phyloP scores from a whole-genome alignment of 805 yeast species.

The Ogataea wickerhamii region DNA sequence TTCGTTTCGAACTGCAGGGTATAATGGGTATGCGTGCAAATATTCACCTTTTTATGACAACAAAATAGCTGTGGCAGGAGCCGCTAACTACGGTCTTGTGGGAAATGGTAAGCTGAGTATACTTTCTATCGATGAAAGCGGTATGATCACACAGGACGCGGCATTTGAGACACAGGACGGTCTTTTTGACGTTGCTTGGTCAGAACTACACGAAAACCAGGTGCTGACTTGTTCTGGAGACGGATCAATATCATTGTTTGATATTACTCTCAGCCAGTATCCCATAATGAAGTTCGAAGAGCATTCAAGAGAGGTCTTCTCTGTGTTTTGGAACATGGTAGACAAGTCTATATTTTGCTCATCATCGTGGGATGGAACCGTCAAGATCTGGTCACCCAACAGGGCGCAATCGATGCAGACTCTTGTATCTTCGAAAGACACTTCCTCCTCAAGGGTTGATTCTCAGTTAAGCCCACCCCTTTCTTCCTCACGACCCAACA shows the following conservation, averaged over 20 bases:
- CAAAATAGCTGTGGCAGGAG: conserved; percentile 82
- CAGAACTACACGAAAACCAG: conserved; percentile 86
- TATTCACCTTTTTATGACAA: conserved; percentile 92
- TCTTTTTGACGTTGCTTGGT: conserved; percentile 83
- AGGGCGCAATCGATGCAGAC: conserved; percentile 57
- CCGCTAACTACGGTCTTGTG: conserved; percentile 90
- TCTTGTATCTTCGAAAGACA: conserved; percentile 35
- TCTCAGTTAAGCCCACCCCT: conserved; percentile 26
- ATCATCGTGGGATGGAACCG: conserved; percentile 89
- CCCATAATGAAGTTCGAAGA: conserved; percentile 76
- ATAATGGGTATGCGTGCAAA: conserved; percentile 80
- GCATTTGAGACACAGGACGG: conserved; percentile 92
- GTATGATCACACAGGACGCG: conserved; percentile 51
- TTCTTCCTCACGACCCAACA: conserved; percentile 34
- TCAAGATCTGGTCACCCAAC: conserved; percentile 73
- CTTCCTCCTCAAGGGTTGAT: conserved; percentile 19
- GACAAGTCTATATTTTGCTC: conserved; percentile 61
- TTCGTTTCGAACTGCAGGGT: conserved; percentile 69
- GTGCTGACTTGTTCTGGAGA: conserved; percentile 83
- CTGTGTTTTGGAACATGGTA: conserved; percentile 36
- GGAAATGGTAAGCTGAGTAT: conserved; percentile 86
- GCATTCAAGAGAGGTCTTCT: conserved; percentile 49
- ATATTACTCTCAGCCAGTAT: conserved; percentile 58
- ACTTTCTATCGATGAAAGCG: conserved; percentile 63
- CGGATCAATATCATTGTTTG: conserved; percentile 82